phyloP scores from a whole-genome alignment of 768 basidiomycete species.

The Xerocomellus intermedius region DNA sequence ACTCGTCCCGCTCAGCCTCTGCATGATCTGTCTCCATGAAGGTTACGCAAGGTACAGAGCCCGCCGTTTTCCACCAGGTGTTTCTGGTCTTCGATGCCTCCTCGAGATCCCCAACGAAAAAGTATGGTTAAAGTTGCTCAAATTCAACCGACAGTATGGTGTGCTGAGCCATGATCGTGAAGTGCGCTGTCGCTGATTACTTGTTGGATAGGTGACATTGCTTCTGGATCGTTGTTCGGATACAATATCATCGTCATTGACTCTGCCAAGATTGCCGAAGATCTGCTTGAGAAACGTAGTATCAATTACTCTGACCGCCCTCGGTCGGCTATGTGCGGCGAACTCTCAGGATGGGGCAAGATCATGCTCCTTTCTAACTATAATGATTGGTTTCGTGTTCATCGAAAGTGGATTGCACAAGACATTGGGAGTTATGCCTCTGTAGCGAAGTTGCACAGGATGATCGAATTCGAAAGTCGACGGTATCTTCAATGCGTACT shows the following conservation, averaged over 20 bases:
- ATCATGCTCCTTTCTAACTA: conserved; percentile 16
- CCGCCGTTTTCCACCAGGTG: conserved; percentile 14
- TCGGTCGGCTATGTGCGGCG: conserved; percentile 18
- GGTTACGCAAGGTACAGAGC: background rate
- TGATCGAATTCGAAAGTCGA: conserved; percentile 1
- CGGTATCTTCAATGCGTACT: background rate
- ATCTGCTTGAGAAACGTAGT: conserved; percentile 47
- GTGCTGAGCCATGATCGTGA: background rate
- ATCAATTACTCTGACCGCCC: conserved; percentile 39
- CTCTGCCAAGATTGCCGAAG: conserved; percentile 39
- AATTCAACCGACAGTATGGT: conserved; percentile 16
- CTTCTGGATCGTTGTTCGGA: conserved; percentile 10
- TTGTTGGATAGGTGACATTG: conserved; percentile 15
- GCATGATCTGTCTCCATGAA: background rate
- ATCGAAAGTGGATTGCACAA: conserved; percentile 20
- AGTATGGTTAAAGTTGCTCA: conserved; percentile 12
- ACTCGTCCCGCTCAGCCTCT: background rate
- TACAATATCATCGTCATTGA: conserved; percentile 44
- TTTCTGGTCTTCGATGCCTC: conserved; percentile 11
- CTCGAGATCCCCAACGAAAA: conserved; percentile 9
- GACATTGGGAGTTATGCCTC: background rate
- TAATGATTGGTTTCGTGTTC: conserved; percentile 13
- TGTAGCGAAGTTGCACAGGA: background rate
- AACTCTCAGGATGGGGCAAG: conserved; percentile 23
- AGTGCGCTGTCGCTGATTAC: background rate